Evolutionary conservation across 139 green algal species (phyloP), one percentile per base, ranked within the genome.

Genomic region (Eudorina sp.): DNA sequence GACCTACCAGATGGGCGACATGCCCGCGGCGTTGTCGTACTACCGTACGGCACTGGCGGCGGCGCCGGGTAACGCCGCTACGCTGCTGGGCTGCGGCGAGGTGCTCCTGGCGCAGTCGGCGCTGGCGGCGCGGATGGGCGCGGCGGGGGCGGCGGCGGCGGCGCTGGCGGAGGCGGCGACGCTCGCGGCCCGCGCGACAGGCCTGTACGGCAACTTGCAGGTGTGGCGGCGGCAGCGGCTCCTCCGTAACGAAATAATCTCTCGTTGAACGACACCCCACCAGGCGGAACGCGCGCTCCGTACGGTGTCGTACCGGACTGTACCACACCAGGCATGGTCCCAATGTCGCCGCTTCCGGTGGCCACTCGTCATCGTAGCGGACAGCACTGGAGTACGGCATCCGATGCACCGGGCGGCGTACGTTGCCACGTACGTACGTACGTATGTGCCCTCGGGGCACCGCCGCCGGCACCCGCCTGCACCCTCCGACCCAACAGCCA

Each of bases 1-100:
- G 60, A 83, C 93, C 8, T 89, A 95, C 83, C 86, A 94, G 40
- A 89, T 94, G 72, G 94, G 92, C 5, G 83, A 79, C 48, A 90
- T 89, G 66, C 51, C 85, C 3, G 70, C 82, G 36, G 75, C 92
- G 51, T 64, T 86, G 36, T 69, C 77, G 23, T 53, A 55, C 9
- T 94, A 90, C 51, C 51, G 68, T 51, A 46, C n/a, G 38, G 85
- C 85, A 5, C 74, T 91, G 51, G 79, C 41, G 38, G 58, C 73
- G 18, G 85, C 64, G 38, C 84, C 87, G 21, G 53, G 53, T 48
- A 72, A 91, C 70, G 41, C 80, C 1, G 82, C 53, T n/a, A 74
- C 83, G 40, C 73, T 89, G 73, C 83, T 89, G 53, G 83, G 64
- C 1, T 84, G 73, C 53, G 55, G 72, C n/a, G 80, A 86, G 80